These are phyloP conservation scores for Eucalyptus sp. DNA, from an alignment of 345 rosid genomes.

Conservation along the genomic window DNA sequence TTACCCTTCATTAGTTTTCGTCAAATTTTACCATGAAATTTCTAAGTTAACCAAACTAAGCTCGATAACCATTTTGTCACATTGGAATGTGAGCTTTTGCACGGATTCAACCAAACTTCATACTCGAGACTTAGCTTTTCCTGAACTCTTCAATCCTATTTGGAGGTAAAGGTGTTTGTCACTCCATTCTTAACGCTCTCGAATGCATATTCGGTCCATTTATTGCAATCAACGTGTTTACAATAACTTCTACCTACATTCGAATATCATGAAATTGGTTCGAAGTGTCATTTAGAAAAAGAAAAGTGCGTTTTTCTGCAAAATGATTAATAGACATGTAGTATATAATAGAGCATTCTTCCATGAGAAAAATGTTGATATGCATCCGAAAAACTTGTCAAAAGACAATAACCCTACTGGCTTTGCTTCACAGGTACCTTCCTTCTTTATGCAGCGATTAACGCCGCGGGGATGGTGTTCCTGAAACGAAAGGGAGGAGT, in stretches of 20 bases:
- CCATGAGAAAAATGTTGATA: neutral
- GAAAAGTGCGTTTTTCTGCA: neutral
- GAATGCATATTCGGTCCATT: neutral
- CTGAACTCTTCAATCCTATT: neutral
- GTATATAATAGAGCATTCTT: neutral
- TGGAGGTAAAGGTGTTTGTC: neutral
- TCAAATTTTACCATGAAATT: too few species aligned
- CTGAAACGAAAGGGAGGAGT: constrained; percentile 85
- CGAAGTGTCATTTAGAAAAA: neutral
- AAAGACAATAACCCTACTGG: neutral
- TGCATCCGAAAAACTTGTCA: neutral
- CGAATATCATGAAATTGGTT: neutral
- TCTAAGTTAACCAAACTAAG: too few species aligned
- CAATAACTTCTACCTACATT: neutral
- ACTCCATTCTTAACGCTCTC: neutral
- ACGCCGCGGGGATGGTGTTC: constrained; percentile 51
- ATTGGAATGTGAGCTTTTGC: too few species aligned
- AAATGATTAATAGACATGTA: neutral
- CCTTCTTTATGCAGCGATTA: constrained; percentile 60
- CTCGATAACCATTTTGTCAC: too few species aligned
- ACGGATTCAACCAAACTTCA: too few species aligned
- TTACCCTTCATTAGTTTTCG: too few species aligned
- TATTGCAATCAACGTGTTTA: neutral
- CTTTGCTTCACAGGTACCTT: constrained; percentile 28
- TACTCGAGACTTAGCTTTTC: neutral